Conservation (phyloP, 2,329 filamentous ascomycete species). For the Fusarium sp. region DNA sequence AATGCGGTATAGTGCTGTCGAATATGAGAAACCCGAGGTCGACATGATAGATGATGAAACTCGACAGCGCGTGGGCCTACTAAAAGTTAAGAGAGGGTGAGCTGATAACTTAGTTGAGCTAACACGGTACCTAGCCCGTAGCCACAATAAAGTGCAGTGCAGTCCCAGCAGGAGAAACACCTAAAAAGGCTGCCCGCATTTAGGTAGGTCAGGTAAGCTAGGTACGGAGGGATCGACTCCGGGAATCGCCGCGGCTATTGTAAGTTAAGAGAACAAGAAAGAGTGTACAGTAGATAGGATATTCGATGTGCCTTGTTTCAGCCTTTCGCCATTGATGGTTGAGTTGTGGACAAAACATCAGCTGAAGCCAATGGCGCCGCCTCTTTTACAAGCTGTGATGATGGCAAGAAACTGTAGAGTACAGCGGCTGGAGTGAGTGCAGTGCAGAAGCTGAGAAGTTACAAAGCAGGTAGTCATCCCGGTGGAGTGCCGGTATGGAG, state of each 20-base stretch:
- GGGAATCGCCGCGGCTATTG: constrained; percentile 27
- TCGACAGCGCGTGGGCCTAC: constrained; percentile 2
- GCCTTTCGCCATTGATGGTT: not conserved
- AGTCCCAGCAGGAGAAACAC: not conserved
- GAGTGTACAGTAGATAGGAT: constrained; percentile 8
- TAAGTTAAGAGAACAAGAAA: not conserved
- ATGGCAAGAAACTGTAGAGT: not conserved
- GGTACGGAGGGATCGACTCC: constrained; percentile 19
- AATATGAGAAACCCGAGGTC: constrained; percentile 23
- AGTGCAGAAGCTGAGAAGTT: not conserved
- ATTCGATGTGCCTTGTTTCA: constrained; percentile 16
- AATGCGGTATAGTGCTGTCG: constrained; percentile 10
- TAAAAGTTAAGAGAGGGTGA: constrained; percentile 1
- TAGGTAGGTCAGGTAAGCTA: not conserved
- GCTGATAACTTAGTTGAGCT: not conserved
- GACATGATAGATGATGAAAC: constrained; percentile 38
- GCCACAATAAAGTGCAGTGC: not conserved
- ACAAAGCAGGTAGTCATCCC: not conserved
- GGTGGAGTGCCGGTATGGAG: not conserved
- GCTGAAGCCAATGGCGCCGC: not conserved
- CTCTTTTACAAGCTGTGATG: not conserved
- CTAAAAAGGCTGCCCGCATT: constrained; percentile 28
- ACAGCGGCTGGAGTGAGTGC: not conserved
- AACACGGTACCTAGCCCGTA: not conserved
- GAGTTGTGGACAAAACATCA: not conserved